Percentiles rank a stretch among this genome's conserved stretches.
Conservation (phyloP, 2,329 filamentous ascomycete species). For the Fusarium sp. region DNA sequence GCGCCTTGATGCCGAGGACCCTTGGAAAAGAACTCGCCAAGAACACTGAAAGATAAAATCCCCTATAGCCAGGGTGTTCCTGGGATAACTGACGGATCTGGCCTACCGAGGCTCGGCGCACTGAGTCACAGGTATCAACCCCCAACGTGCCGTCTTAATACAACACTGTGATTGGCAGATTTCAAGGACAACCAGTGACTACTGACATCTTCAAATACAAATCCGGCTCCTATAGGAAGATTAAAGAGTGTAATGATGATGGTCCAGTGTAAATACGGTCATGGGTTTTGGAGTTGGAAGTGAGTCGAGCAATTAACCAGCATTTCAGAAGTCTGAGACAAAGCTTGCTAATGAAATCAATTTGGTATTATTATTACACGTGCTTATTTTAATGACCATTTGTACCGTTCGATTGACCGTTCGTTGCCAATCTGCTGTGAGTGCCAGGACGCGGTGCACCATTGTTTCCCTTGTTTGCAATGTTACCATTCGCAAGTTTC, state of each 20-base stretch:
- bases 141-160: neutral
- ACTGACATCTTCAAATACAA: neutral
- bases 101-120: neutral
- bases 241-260: neutral
- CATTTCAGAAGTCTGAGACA: no score
- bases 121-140: no score
- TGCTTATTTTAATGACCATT: slow-evolving; percentile 1
- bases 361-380: neutral
- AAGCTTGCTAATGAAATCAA: no score
- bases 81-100: neutral
- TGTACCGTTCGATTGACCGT: slow-evolving; percentile 11
- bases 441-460: slow-evolving; percentile 12
- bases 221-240: neutral
- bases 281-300: neutral
- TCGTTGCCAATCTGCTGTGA: slow-evolving; percentile 7
- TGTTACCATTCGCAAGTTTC: slow-evolving; percentile 25
- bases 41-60: neutral
- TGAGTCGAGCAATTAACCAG: neutral
- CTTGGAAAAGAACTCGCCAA: neutral
- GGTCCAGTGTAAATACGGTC: no score
- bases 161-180: neutral
- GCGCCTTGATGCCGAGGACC: neutral
- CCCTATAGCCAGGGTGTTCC: neutral
- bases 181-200: neutral
- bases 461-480: slow-evolving; percentile 15